phyloP scores from a whole-genome alignment of 129 eudicot genomes.

The Gnaphalium uliginosum region DNA sequence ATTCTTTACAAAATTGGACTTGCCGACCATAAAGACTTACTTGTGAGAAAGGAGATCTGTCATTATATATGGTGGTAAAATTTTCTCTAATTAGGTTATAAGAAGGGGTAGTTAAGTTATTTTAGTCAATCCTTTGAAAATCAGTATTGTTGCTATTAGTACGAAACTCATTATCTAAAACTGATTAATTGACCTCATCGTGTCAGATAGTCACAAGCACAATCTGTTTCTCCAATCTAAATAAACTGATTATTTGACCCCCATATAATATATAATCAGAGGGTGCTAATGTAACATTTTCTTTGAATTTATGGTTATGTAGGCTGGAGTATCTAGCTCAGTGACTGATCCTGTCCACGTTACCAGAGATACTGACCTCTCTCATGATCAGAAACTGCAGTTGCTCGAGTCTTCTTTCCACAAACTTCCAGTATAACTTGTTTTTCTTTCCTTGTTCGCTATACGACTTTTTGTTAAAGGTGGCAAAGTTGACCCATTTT shows the following conservation, averaged over 20 bases:
- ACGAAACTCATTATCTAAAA: background rate
- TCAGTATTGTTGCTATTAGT: background rate
- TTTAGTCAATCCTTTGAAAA: background rate
- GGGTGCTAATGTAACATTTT: constrained; percentile 5
- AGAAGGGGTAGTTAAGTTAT: background rate
- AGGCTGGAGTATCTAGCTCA: constrained; percentile 48
- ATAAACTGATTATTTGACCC: background rate
- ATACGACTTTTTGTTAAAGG: background rate
- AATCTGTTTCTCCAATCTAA: background rate
- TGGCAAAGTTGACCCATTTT: background rate
- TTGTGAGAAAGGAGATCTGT: background rate
- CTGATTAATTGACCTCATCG: background rate
- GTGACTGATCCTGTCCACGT: constrained; percentile 18
- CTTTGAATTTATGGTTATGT: constrained; percentile 26
- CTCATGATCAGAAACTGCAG: constrained; percentile 54
- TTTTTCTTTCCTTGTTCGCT: too few relatives aligned
- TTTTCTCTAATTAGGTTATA: background rate
- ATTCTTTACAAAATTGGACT: too few relatives aligned
- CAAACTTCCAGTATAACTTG: constrained; percentile 81
- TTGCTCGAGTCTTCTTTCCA: constrained; percentile 72
- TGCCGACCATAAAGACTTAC: constrained; percentile 7
- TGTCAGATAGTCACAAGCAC: background rate
- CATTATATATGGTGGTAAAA: background rate
- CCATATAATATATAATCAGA: too few relatives aligned
- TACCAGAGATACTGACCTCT: constrained; percentile 16